Base-by-base conservation (phyloP, 495 filamentous ascomycete genomes). In the Aspergillus conjunctus region DNA sequence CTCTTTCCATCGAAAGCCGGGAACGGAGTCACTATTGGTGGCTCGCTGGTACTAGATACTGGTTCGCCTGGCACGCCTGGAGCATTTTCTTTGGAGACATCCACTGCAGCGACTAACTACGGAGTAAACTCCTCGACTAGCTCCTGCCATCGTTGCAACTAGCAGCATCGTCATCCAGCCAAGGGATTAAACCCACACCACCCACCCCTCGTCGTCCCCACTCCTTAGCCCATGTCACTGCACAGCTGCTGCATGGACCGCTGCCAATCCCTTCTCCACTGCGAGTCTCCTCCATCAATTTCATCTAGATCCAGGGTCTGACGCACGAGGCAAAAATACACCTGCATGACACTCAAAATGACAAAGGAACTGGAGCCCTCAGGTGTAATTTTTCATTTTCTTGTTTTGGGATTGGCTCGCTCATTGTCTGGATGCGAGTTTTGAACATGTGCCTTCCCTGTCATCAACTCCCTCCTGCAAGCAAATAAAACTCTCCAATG, bases 301-400 rank as follows among this genome's bases (percentile, higher is more conserved):
- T 54, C 67, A 71, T 73, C 65, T 73, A 73, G 71, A 71, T 73
- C 66, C 65, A 71, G 71, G 65, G 65, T 71, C 68, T 73, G 65
- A 73, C 68, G 66, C 68, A 69, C 66, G 65, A 69, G 66, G 63
- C 61, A 67, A 66, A 68, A 70, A 66, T 70, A 70, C 68, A 65
- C 64, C 66, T 73, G 71, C 71, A 71, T 62, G 66, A 68, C 66
- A 67, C 71, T 71, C 65, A 61, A 68, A 71, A 71, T 63, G 68
- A 71, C 66, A 71, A 71, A 63, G 56, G 60, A 63, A 62, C 61
- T 66, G 65, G 61, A 66, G 61, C 61, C 60, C 51, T 58, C 49
- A 20, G 54, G 58, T n/a, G n/a, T 51, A 56, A 59, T 33, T 55
- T 62, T 54, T 39, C 59, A 51, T 53, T 59, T 63, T 59, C 45